Evolutionary conservation across 2,329 filamentous ascomycete species (phyloP), one percentile per base, ranked within the genome.

Genomic region (Colletotrichum navitas): DNA sequence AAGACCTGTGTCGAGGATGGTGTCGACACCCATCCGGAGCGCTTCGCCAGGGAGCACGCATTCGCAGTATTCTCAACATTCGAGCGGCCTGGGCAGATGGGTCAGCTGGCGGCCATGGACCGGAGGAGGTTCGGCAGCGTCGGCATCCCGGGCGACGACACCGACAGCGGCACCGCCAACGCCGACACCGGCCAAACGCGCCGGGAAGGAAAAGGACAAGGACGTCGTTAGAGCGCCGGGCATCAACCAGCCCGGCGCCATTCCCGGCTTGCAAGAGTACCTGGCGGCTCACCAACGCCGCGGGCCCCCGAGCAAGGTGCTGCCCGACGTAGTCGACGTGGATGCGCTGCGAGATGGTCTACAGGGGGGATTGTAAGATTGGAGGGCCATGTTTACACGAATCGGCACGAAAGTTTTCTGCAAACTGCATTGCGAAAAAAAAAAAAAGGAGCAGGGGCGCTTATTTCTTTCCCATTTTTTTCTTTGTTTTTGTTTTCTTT

Each of bases 231-330:
- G 93, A 54, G 81, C 88, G 5, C 88, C 92, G 1, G 93, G 93
- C 0, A 94, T 96, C 78, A 96, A 96, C 76, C 93, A 95, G 78
- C 86, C 89, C 1, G 93, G 93, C 0, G 86, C 89, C 0, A 91
- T 96, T 54, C 89, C 92, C 0, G 93, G 93, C 0, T 92, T 95
- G 74, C 85, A 89, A 34, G 85, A 88, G 66, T 89, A 87, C 74
- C 84, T 85, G 80, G 82, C 84, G 2, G 81, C 84, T 1, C 83
- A 81, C 77, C 88, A 81, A 80, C 88, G 80, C 77, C 88, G 81
- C 79, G 84, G 80, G 45, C 83, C 88, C 1, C 87, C 89, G 2
- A 85, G 86, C 45, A 87, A 86, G 71, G 87, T 93, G 14, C 86
- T 87, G 21, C 83, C 91, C 0, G 85, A 88, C 34, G 81, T 80